Evolutionary conservation across 495 filamentous ascomycete genomes (phyloP), one percentile per base, ranked within the genome.

Genomic region (Xylaria grammica): DNA sequence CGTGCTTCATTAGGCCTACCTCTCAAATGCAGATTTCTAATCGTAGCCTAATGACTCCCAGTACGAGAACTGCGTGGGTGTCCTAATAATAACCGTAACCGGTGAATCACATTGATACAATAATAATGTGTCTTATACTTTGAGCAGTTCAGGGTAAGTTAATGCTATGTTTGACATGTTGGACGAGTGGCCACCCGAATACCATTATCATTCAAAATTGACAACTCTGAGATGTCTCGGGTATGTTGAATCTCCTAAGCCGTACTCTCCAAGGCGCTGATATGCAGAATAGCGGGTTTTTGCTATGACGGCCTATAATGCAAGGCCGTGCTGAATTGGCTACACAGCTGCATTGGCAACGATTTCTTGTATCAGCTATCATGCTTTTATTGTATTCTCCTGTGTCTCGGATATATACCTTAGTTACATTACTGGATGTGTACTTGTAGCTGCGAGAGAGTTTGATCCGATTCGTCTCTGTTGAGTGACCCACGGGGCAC

Each of bases 191-290:
- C 46, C n/a, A 26, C 10, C 15, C 2, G 20, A 5, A 17, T 36
- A 24, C 10, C 45, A 8, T 46, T 20, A n/a, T 1, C 48, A 44
- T 27, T 26, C 11, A 50, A 27, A 6, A 24, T 30, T 44, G 29
- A 15, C n/a, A 48, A n/a, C 10, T 34, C 27, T 26, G 29, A 10
- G 8, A 52, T 52, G 46, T 61, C 58, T 61, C 58, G 34, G 48
- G 40, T 9, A 49, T n/a, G n/a, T 26, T n/a, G 42, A 10, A 20
- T 32, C 19, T 40, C 30, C 13, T 20, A 61, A 13, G 22, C 27
- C 34, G 32, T 27, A 17, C 29, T 34, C 1, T 19, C 15, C 19
- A 48, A 38, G 13, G 29, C 30, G 30, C 46, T n/a, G n/a, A 5
- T 36, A 36, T 36, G 34, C 34, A 36, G 34, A 6, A 36, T 36